Evolutionary conservation across 192 early-diverging fungal species (phyloP).

Genomic region (Backusella australiensis): DNA sequence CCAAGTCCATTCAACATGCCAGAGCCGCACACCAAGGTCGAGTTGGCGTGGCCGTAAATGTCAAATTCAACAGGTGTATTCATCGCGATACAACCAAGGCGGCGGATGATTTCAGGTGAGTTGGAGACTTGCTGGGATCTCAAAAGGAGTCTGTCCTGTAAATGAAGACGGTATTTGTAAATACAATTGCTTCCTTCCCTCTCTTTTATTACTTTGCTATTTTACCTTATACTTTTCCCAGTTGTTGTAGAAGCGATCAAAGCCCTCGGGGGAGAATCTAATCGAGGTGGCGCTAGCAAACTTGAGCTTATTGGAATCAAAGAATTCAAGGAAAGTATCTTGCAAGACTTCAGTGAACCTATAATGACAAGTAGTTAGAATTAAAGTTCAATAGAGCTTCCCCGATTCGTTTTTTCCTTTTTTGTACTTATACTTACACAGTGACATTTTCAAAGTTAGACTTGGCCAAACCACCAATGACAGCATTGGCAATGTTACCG

Average conservation of each 20-base stretch:
- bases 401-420: not conserved
- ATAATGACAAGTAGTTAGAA: not conserved
- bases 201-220: not conserved
- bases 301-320: constrained; percentile 34
- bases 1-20: constrained; percentile 45
- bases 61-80: constrained; percentile 47
- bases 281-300: constrained; percentile 38
- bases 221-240: constrained; percentile 39
- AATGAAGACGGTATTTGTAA: not conserved
- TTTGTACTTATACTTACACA: constrained; percentile 32
- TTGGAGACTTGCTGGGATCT: constrained; percentile 44
- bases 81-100: constrained; percentile 44
- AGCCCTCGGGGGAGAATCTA: constrained; percentile 41
- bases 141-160: constrained; percentile 31
- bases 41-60: constrained; percentile 45
- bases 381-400: not conserved
- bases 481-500: constrained; percentile 45
- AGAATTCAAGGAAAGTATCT: constrained; percentile 43
- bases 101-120: constrained; percentile 43
- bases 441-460: constrained; percentile 35
- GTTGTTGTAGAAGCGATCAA: constrained; percentile 39
- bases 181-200: not conserved
- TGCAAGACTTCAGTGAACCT: constrained; percentile 44
- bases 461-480: constrained; percentile 42
- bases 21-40: constrained; percentile 38